Evolutionary conservation across 768 basidiomycete genomes (phyloP).

Genomic region (Hortiboletus campestris): DNA sequence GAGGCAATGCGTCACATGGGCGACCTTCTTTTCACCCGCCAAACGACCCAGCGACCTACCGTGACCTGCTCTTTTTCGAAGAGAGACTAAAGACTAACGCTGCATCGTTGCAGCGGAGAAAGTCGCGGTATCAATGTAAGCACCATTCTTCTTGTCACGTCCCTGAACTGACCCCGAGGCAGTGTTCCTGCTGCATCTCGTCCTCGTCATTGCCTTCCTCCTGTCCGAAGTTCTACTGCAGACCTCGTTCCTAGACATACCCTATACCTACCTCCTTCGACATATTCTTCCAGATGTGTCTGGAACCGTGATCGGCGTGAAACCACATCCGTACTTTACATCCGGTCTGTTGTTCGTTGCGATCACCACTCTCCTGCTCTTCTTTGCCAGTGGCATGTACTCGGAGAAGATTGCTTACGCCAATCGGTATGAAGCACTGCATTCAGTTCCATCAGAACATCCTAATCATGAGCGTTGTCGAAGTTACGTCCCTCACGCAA

Average conservation of each 20-base stretch:
- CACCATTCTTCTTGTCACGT: constrained; percentile 19
- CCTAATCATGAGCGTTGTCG: constrained; percentile 15
- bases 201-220: constrained; percentile 67
- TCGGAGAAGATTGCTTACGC: constrained; percentile 95
- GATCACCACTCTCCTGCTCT: constrained; percentile 86
- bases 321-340: constrained; percentile 70
- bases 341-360: constrained; percentile 83
- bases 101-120: constrained; percentile 71
- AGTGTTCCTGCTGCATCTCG: constrained; percentile 77
- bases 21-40: constrained; percentile 53
- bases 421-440: constrained; percentile 66
- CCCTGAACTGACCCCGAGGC: constrained; percentile 15
- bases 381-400: constrained; percentile 97
- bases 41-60: constrained; percentile 75
- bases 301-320: constrained; percentile 37
- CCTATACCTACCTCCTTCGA: constrained; percentile 52
- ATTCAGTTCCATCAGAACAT: constrained; percentile 8
- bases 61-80: constrained; percentile 90
- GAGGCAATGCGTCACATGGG: constrained; percentile 19
- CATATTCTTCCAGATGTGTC: constrained; percentile 53
- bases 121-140: constrained; percentile 80
- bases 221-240: constrained; percentile 72
- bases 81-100: constrained; percentile 96
- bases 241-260: constrained; percentile 62
- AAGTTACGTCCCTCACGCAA: constrained; percentile 97